These are phyloP conservation scores for Saccharomycodes ludwigii DNA, from an alignment of 805 yeast genomes.

Conservation along the genomic window DNA sequence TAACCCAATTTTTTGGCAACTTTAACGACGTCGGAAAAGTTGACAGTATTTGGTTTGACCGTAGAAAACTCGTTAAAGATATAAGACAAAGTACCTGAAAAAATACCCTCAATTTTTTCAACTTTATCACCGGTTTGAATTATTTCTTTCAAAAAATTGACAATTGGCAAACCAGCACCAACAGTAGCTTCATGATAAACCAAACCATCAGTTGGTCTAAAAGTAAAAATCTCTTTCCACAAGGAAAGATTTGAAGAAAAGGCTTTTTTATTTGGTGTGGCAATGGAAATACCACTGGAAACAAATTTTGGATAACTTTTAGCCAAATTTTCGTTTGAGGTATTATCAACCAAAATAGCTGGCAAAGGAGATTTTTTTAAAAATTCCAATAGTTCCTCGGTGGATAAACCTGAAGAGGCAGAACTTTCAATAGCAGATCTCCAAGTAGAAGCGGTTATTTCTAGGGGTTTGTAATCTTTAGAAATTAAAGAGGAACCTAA, in stretches of 20 bases:
- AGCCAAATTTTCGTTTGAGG: conserved; percentile 74
- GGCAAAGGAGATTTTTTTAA: conserved; percentile 60
- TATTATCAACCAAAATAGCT: conserved; percentile 83
- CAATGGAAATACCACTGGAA: conserved; percentile 73
- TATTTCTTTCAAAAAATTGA: conserved; percentile 79
- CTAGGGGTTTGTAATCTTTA: conserved; percentile 58
- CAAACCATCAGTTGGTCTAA: conserved; percentile 41
- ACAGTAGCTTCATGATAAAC: conserved; percentile 98
- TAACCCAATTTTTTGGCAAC: conserved; percentile 87
- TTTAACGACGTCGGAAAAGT: conserved; percentile 81
- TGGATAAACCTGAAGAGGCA: conserved; percentile 31
- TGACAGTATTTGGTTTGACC: conserved; percentile 42
- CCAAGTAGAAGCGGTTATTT: conserved; percentile 41
- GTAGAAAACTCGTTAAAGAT: conserved; percentile 90
- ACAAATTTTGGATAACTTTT: conserved; percentile 64
- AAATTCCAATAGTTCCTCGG: conserved; percentile 47
- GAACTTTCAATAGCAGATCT: conserved; percentile 33
- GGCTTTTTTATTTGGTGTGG: conserved; percentile 97
- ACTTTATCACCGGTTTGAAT: conserved; percentile 88
- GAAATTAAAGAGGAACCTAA: conserved; percentile 59
- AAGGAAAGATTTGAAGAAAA: conserved; percentile 64
- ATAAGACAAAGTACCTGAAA: conserved; percentile 91
- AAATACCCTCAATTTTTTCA: conserved; percentile 86
- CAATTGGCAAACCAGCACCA: conserved; percentile 95
- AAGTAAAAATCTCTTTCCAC: conserved; percentile 71